Conservation (phyloP, 1,139 yeast genomes). For the Candida buenavistaensis region DNA sequence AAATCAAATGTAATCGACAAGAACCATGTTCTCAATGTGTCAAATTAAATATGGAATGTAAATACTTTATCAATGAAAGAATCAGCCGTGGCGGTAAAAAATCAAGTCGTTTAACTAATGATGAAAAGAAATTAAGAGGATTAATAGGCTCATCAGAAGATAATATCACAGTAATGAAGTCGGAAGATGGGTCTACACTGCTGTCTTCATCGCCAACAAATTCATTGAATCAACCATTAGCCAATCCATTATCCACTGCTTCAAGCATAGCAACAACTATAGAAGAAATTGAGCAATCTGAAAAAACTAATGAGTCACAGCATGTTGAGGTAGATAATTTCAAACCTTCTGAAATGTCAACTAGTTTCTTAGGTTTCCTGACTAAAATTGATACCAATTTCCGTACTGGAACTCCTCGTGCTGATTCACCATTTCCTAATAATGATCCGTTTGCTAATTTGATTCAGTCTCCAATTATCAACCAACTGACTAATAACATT, state of each 20-base stretch:
- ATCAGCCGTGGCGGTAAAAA: slow-evolving; percentile 50
- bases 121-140: slow-evolving; percentile 13
- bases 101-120: slow-evolving; percentile 17
- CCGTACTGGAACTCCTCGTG: slow-evolving; percentile 1
- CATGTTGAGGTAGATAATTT: background rate
- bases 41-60: slow-evolving; percentile 44
- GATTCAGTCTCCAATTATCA: slow-evolving; percentile 34
- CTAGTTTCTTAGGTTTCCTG: too few relatives aligned
- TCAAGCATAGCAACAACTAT: slow-evolving; percentile 6
- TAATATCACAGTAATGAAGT: background rate
- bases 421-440: slow-evolving; percentile 4
- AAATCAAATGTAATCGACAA: slow-evolving; percentile 57
- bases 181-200: background rate
- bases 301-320: background rate
- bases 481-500: slow-evolving; percentile 31
- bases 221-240: background rate
- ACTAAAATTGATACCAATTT: background rate
- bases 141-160: background rate
- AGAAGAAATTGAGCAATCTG: slow-evolving; percentile 4
- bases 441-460: slow-evolving; percentile 8
- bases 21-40: slow-evolving; percentile 54
- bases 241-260: background rate
- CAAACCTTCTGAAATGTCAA: background rate
- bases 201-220: slow-evolving; percentile 1
- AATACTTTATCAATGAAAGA: slow-evolving; percentile 57